Conservation (phyloP, 2,329 filamentous ascomycete genomes). For the Alternaria gansuensis region DNA sequence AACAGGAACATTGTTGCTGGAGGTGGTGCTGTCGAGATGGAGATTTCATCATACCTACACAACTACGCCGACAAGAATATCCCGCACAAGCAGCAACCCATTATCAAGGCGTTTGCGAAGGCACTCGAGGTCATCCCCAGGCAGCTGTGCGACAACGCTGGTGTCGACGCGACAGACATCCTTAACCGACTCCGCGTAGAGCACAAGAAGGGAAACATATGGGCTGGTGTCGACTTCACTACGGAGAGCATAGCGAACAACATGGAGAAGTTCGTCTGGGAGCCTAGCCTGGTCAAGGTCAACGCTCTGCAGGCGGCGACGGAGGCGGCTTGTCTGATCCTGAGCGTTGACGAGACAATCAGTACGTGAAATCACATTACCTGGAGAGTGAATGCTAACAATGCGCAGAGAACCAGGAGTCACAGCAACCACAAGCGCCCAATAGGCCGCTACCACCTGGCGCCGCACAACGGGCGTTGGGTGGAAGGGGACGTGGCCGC, state of each 20-base stretch:
- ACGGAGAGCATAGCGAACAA: conserved; percentile 94
- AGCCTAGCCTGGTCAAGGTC: conserved; percentile 93
- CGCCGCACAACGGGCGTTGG: conserved; percentile 86
- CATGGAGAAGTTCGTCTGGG: conserved; percentile 96
- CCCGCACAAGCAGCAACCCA: conserved; percentile 92
- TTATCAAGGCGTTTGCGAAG: conserved; percentile 98
- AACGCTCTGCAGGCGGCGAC: conserved; percentile 97
- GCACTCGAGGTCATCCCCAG: conserved; percentile 95
- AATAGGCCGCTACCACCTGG: conserved; percentile 68
- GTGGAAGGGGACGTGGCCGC: conserved; percentile 71
- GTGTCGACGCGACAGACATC: conserved; percentile 97
- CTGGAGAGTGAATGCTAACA: conserved; percentile 28
- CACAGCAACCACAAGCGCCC: conserved; percentile 81
- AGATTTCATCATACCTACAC: conserved; percentile 92
- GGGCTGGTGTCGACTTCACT: conserved; percentile 95
- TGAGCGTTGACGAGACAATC: conserved; percentile 98
- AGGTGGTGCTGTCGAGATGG: conserved; percentile 96
- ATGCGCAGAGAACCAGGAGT: conserved; percentile 83
- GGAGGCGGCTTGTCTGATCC: conserved; percentile 92
- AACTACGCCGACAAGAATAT: conserved; percentile 91
- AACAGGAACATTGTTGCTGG: conserved; percentile 95
- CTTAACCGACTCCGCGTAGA: conserved; percentile 95
- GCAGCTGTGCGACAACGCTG: conserved; percentile 97
- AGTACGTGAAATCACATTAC: conserved; percentile 60
- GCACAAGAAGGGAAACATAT: conserved; percentile 90